Percentiles rank a stretch among this genome's conserved stretches.
These are phyloP conservation scores for Tetrapisispora iriomotensis DNA, from an alignment of 805 yeast genomes.

Conservation along the genomic window DNA sequence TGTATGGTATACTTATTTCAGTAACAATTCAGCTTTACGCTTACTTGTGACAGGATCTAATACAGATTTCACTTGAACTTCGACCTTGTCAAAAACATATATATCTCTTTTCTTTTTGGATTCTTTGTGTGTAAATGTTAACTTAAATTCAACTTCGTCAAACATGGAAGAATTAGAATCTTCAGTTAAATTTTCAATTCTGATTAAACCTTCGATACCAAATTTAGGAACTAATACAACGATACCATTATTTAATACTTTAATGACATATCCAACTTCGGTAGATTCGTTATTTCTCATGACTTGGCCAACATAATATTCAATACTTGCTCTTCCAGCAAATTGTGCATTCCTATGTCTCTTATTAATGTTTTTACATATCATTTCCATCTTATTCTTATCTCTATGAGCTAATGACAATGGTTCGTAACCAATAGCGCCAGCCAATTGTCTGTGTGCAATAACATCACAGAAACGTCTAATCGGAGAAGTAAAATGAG, in stretches of 20 bases:
- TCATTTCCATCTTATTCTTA: constrained; percentile 78
- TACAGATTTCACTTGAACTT: constrained; percentile 71
- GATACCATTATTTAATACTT: constrained; percentile 88
- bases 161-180: constrained; percentile 54
- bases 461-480: constrained; percentile 97
- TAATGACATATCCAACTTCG: constrained; percentile 86
- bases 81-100: constrained; percentile 74
- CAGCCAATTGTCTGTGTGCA: constrained; percentile 95
- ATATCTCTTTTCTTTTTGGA: constrained; percentile 40
- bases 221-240: constrained; percentile 91
- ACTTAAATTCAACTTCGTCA: constrained; percentile 68
- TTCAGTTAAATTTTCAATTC: constrained; percentile 60
- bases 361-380: constrained; percentile 80
- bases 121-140: constrained; percentile 44
- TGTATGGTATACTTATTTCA: constrained; percentile 31
- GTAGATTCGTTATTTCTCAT: constrained; percentile 72
- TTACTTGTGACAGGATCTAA: constrained; percentile 85
- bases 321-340: constrained; percentile 97
- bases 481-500: constrained; percentile 97
- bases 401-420: constrained; percentile 76
- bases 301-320: constrained; percentile 96
- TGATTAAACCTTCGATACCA: constrained; percentile 91
- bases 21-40: constrained; percentile 72
- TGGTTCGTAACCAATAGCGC: constrained; percentile 92
- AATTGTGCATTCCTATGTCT: constrained; percentile 97